phyloP scores from a whole-genome alignment of 306 rosid genomes.

The Cicer judaicum region DNA sequence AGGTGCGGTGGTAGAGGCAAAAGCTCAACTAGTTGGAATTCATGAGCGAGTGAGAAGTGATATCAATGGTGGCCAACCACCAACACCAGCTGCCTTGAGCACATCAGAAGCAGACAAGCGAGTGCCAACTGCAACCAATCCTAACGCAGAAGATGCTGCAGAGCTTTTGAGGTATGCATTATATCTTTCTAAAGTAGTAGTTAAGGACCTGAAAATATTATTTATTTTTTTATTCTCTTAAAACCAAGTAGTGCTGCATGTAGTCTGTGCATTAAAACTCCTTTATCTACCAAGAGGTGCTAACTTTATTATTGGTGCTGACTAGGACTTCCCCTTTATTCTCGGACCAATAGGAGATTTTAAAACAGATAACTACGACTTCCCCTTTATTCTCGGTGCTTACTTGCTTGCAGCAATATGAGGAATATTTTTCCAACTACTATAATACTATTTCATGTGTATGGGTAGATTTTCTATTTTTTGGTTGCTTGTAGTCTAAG shows the following conservation, averaged over 20 bases:
- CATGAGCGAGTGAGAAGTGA: conserved; percentile 98
- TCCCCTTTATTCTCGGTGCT: background rate
- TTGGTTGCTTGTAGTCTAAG: conserved; percentile 23
- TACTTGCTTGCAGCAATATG: conserved; percentile 7
- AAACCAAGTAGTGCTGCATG: conserved; percentile 13
- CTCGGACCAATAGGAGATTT: background rate
- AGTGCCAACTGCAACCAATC: conserved; percentile 78
- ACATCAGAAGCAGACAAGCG: conserved; percentile 64
- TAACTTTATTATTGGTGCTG: too few species aligned
- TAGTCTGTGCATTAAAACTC: conserved; percentile 33
- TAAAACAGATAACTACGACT: background rate
- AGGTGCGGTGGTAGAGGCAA: conserved; percentile 87
- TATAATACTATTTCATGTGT: background rate
- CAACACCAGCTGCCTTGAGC: conserved; percentile 51
- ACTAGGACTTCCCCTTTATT: background rate
- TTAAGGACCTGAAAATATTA: conserved; percentile 9
- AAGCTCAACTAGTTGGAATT: conserved; percentile 90
- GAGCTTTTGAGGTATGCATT: conserved; percentile 74
- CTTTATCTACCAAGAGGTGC: background rate
- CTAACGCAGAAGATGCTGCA: conserved; percentile 95
- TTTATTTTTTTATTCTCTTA: background rate
- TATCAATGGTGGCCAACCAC: conserved; percentile 65
- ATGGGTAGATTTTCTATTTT: background rate
- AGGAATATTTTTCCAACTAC: background rate
- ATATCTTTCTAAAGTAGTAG: conserved; percentile 1